Base-by-base conservation (phyloP, 495 filamentous ascomycete species). In the Xylaria acuta region DNA sequence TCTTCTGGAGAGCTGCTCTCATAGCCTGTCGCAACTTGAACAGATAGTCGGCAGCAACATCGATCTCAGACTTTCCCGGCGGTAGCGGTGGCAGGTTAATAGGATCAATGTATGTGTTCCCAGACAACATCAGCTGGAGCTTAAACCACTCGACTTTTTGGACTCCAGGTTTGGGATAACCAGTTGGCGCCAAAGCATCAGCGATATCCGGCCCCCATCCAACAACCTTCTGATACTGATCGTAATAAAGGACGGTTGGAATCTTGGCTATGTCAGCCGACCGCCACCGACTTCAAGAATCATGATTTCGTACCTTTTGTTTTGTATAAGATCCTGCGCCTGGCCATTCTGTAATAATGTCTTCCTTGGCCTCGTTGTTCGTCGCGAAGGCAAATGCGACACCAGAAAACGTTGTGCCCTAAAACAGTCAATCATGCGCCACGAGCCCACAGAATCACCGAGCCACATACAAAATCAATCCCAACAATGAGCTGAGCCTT, bases 141-240 rank as follows among this genome's bases (percentile, higher is more conserved):
- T 93, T 93, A 85, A 93, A 92, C 91, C 91, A 93, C 75, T 93
- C 91, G 9, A 93, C 90, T 82, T 92, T 93, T 76, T 93, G 90
- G 71, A 93, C 90, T 71, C 90, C 90, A 11, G 89, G 89, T 82
- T 92, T 93, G 66, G 90, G 91, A 79, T 92, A 92, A 64, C 91
- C 91, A 40, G 91, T 92, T 36, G 91, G 91, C 56, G 90, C 90
- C 65, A 93, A 83, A 56, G 90, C 91, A 80, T 93, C 91, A 40
- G 91, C 90, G 72, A 93, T 92, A 81, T 93, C 91, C 63, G 90
- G 90, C 58, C 91, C 91, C 91, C 91, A 93, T 74, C 91, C 91
- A 5, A 93, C 90, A 65, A 93, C 90, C 77, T 93, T 91, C 76
- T 92, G 90, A 75, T 92, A 91, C 78, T 92, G 90, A 73, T 92